Evolutionary conservation across 73 alveolate genomes (phyloP).

Genomic region (Paramecium tetraurelia): DNA sequence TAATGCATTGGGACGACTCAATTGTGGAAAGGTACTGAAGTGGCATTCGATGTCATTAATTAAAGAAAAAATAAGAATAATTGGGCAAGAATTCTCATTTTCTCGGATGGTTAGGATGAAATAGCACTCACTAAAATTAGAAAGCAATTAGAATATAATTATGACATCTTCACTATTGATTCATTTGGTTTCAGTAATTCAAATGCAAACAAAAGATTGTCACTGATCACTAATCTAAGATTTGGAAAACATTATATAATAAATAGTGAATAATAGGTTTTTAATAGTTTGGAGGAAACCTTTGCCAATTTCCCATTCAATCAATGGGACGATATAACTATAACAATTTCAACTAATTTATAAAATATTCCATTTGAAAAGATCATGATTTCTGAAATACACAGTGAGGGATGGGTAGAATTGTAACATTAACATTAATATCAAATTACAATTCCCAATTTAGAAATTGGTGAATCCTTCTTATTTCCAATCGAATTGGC

Average conservation of each 20-base stretch:
- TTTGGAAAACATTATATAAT: not conserved
- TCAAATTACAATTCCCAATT: not conserved
- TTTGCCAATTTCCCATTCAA: not conserved
- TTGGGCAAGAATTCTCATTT: conserved; percentile 67
- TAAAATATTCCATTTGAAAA: not conserved
- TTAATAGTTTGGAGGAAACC: not conserved
- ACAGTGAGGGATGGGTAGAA: not conserved
- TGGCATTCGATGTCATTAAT: conserved; percentile 63
- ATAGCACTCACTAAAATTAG: conserved; percentile 7
- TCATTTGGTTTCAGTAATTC: conserved; percentile 80
- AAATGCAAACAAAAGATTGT: not conserved
- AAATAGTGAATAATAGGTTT: not conserved
- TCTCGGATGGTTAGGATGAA: conserved; percentile 82
- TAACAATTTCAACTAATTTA: not conserved
- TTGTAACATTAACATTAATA: not conserved
- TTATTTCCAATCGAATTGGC: not conserved
- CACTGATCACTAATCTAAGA: not conserved
- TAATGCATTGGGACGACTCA: conserved; percentile 72
- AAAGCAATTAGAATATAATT: conserved; percentile 41
- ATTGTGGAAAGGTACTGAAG: conserved; percentile 68
- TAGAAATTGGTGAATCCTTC: not conserved
- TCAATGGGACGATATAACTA: not conserved
- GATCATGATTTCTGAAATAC: not conserved
- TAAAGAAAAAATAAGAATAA: conserved; percentile 63
- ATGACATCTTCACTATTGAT: conserved; percentile 75